Conservation (phyloP, 1,284 basidiomycete species). For the Heterobasidion irregulare region DNA sequence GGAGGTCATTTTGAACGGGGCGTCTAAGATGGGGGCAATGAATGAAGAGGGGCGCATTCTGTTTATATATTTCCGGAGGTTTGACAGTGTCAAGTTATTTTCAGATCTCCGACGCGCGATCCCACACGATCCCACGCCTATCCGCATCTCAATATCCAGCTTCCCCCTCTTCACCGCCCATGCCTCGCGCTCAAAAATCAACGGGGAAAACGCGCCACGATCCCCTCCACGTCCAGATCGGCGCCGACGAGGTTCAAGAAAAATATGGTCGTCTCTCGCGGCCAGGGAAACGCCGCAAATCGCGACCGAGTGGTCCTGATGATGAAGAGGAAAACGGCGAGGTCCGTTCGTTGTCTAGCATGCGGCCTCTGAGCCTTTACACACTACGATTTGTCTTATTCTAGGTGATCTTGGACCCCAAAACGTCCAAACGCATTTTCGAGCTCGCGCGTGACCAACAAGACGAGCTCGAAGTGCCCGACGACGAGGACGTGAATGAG, state of each 20-base stretch:
- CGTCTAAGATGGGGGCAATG: constrained; percentile 11
- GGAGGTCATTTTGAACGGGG: constrained; percentile 9
- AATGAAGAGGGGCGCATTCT: background rate
- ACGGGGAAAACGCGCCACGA: constrained; percentile 64
- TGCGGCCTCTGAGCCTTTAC: background rate
- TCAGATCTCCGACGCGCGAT: background rate
- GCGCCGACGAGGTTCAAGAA: constrained; percentile 64
- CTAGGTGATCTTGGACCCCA: constrained; percentile 75
- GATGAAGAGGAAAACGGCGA: constrained; percentile 46
- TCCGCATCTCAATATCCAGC: background rate
- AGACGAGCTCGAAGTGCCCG: constrained; percentile 69
- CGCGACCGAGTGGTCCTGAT: constrained; percentile 27
- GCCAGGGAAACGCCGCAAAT: constrained; percentile 67
- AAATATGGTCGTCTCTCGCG: constrained; percentile 74
- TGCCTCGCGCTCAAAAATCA: constrained; percentile 56
- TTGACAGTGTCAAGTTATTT: background rate
- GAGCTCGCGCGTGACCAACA: constrained; percentile 92
- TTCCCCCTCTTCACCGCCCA: constrained; percentile 17
- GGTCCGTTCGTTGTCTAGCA: constrained; percentile 28
- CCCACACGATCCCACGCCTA: background rate
- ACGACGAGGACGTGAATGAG: constrained; percentile 30
- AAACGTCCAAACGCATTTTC: constrained; percentile 85
- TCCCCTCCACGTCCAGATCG: constrained; percentile 77
- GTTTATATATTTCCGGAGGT: background rate
- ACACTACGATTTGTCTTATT: background rate